Conservation (phyloP, 2,329 filamentous ascomycete species). For the Fusarium sacchari region DNA sequence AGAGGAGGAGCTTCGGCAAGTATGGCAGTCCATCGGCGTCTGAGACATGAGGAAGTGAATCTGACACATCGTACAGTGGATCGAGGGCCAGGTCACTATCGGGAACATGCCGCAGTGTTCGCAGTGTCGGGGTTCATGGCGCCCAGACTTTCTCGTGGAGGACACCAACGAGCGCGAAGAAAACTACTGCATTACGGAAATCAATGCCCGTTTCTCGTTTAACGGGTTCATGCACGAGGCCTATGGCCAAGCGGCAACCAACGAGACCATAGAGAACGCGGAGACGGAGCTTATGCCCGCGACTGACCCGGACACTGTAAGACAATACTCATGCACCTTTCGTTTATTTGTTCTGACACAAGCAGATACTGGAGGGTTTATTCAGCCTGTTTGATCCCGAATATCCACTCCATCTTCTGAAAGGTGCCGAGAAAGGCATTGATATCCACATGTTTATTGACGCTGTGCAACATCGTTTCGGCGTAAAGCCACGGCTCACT, state of each 20-base stretch:
- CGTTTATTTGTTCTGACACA: background rate
- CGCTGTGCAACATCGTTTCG: constrained; percentile 41
- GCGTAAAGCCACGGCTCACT: constrained; percentile 48
- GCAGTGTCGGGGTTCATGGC: constrained; percentile 47
- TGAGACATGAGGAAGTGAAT: background rate
- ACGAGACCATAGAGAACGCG: constrained; percentile 7
- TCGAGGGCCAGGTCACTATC: constrained; percentile 41
- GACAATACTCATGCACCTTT: background rate
- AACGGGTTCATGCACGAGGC: constrained; percentile 49
- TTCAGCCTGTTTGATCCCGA: constrained; percentile 45
- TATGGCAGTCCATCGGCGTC: background rate
- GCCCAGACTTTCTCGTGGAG: constrained; percentile 54
- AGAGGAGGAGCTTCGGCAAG: constrained; percentile 47
- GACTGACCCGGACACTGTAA: constrained; percentile 40
- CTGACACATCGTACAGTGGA: constrained; percentile 37
- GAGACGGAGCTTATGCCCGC: constrained; percentile 35
- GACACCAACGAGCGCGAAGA: constrained; percentile 32
- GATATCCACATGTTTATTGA: constrained; percentile 54
- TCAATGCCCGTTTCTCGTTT: constrained; percentile 55
- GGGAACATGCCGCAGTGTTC: constrained; percentile 40
- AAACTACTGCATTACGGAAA: constrained; percentile 51
- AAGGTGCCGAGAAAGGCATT: constrained; percentile 50
- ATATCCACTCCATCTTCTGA: constrained; percentile 50
- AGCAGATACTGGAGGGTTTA: constrained; percentile 39
- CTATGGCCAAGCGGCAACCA: constrained; percentile 46